phyloP scores from a whole-genome alignment of 768 basidiomycete species.

The Xanthoconium purpureum region DNA sequence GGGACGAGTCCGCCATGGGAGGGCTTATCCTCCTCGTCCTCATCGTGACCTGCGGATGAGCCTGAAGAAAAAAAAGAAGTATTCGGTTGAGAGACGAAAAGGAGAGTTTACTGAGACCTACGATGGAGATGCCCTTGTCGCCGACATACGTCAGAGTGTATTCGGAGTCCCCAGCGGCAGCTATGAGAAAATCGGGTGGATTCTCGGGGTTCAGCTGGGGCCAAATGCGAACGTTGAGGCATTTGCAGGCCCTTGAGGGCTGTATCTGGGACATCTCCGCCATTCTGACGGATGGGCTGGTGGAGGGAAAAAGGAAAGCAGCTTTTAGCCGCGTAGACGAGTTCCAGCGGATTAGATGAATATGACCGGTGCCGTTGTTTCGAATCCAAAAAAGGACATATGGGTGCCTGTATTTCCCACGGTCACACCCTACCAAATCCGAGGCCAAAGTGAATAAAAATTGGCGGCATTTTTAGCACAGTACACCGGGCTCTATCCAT shows the following conservation, averaged over 20 bases:
- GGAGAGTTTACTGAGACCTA: constrained; percentile 35
- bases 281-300: constrained; percentile 21
- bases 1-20: constrained; percentile 42
- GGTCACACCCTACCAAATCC: constrained; percentile 10
- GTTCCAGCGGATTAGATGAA: constrained; percentile 32
- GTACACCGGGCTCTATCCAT: neutral
- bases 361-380: constrained; percentile 32
- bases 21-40: constrained; percentile 51
- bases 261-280: constrained; percentile 16
- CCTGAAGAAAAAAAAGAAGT: constrained; percentile 37
- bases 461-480: constrained; percentile 4
- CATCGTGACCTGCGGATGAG: constrained; percentile 67
- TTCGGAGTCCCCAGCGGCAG: constrained; percentile 28
- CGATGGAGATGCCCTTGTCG: constrained; percentile 64
- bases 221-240: constrained; percentile 66
- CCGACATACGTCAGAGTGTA: constrained; percentile 60
- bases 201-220: constrained; percentile 28
- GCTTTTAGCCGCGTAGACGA: constrained; percentile 26
- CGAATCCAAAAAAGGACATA: constrained; percentile 24
- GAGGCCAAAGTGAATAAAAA: neutral
- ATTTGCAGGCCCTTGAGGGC: constrained; percentile 55
- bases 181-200: constrained; percentile 37
- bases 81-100: constrained; percentile 2
- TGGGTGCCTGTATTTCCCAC: constrained; percentile 17
- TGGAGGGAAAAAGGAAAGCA: constrained; percentile 21